Evolutionary conservation across 345 rosid genomes (phyloP).

Genomic region (Nasturtium officinale): DNA sequence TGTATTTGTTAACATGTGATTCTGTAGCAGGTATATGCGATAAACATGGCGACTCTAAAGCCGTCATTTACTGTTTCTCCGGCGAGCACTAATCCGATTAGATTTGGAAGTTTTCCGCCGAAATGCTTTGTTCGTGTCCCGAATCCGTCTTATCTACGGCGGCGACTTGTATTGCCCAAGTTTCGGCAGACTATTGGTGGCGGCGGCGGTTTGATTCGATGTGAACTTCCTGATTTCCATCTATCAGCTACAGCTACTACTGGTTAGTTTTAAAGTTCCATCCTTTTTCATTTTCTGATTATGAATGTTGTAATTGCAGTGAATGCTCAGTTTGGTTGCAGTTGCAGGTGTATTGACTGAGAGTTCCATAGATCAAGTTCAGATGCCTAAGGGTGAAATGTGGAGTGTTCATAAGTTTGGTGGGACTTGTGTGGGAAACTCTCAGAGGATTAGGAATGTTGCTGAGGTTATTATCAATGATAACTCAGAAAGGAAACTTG

Average conservation of each 20-base stretch:
- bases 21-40: slow-evolving; percentile 20
- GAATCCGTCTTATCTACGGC: slow-evolving; percentile 23
- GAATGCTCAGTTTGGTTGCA: slow-evolving; percentile 31
- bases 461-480: slow-evolving; percentile 72
- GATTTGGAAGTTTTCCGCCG: slow-evolving; percentile 38
- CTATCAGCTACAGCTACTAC: slow-evolving; percentile 38
- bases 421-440: slow-evolving; percentile 94
- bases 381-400: slow-evolving; percentile 63
- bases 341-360: slow-evolving; percentile 61
- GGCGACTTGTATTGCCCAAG: slow-evolving; percentile 11
- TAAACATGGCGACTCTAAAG: slow-evolving; percentile 35
- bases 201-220: slow-evolving; percentile 37
- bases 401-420: slow-evolving; percentile 99
- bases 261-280: slow-evolving; percentile 32
- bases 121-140: slow-evolving; percentile 27
- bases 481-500: slow-evolving; percentile 72
- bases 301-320: not conserved
- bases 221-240: slow-evolving; percentile 41
- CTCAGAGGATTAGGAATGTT: slow-evolving; percentile 83
- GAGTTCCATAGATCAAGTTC: slow-evolving; percentile 49
- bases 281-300: not conserved
- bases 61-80: slow-evolving; percentile 37
- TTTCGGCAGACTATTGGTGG: slow-evolving; percentile 16
- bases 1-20: slow-evolving; percentile 15
- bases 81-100: slow-evolving; percentile 23